Evolutionary conservation across 2,329 filamentous ascomycete genomes (phyloP), one percentile per base, ranked within the genome.

Genomic region (Daldinia sp.): DNA sequence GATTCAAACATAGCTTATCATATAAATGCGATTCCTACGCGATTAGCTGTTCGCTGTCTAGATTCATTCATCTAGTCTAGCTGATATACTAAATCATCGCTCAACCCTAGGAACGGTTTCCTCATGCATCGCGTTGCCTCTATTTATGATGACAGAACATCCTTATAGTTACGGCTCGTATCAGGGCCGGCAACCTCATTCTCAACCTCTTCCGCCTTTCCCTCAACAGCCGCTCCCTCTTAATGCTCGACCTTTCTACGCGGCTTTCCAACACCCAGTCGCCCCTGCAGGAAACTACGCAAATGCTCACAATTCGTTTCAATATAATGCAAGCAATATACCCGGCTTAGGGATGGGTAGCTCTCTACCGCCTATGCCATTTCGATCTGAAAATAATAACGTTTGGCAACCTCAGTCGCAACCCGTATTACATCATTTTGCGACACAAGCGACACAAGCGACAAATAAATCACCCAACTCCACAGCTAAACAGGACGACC

Each of bases 131-230:
- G 66, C 48, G 59, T 45, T 45, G 15, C 37, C 34, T 32, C 52
- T 48, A 25, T 58, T 55, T 48, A 70, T 60, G 34, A 82, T 82
- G 78, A 75, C 79, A 35, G 76, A 79, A 48, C 77, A 77, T 61
- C 74, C 76, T 13, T 77, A 77, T 51, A 71, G 73, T 48, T 76
- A 79, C 58, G 71, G 73, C 59, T 74, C 73, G n/a, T 72, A 72
- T 48, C 70, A 63, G 25, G 71, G 69, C 34, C 74, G 74, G 8
- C 70, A 69, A 30, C 72, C 56, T 69, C 63, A 41, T 67, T 65
- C 64, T 7, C 69, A 70, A 23, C 72, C 58, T 68, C 63, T 32
- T 63, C 62, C 59, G 6, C 67, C 64, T n/a, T 69, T 63, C 29
- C 30, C 58, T 29, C 62, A 62, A 19, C 32, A 34, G 43, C 63